These are phyloP conservation scores for Eustoma russellianum DNA, from an alignment of 257 asterid species.

Conservation along the genomic window DNA sequence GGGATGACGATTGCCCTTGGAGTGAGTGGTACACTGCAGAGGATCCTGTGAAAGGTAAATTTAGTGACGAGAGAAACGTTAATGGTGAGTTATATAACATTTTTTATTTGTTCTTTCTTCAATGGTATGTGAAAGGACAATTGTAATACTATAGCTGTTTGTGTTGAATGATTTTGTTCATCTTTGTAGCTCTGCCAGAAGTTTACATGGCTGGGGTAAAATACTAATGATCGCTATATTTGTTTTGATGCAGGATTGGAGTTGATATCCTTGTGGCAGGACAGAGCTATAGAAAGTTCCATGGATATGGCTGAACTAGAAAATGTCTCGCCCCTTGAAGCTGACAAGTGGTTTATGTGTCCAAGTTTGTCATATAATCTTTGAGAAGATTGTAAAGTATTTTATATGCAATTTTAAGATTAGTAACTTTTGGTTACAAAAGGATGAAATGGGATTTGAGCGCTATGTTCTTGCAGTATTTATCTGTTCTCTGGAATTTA, in stretches of 20 bases:
- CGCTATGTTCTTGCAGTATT: too few species aligned
- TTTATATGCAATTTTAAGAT: too few species aligned
- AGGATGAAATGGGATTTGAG: too few species aligned
- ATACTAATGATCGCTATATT: slow-evolving; percentile 4
- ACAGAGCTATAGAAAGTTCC: slow-evolving; percentile 61
- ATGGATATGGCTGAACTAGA: slow-evolving; percentile 89
- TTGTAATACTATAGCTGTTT: too few species aligned
- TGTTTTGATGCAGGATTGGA: slow-evolving; percentile 54
- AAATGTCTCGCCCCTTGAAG: slow-evolving; percentile 72
- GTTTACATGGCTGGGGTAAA: not conserved
- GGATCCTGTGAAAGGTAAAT: slow-evolving; percentile 76
- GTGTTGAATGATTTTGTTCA: too few species aligned
- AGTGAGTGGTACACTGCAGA: slow-evolving; percentile 95
- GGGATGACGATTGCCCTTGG: slow-evolving; percentile 92
- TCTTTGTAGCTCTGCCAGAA: not conserved
- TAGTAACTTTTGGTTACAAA: too few species aligned
- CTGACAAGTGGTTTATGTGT: slow-evolving; percentile 73
- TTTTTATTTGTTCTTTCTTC: too few species aligned
- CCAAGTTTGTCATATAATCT: slow-evolving; percentile 57
- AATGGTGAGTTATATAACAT: too few species aligned
- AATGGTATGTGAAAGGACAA: too few species aligned
- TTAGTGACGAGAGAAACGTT: not conserved
- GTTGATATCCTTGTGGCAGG: slow-evolving; percentile 63
- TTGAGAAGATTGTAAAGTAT: slow-evolving; percentile 33
- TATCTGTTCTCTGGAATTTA: not conserved